Base-by-base conservation (phyloP, 192 early-diverging fungal genomes). In the Coemansia sp. region DNA sequence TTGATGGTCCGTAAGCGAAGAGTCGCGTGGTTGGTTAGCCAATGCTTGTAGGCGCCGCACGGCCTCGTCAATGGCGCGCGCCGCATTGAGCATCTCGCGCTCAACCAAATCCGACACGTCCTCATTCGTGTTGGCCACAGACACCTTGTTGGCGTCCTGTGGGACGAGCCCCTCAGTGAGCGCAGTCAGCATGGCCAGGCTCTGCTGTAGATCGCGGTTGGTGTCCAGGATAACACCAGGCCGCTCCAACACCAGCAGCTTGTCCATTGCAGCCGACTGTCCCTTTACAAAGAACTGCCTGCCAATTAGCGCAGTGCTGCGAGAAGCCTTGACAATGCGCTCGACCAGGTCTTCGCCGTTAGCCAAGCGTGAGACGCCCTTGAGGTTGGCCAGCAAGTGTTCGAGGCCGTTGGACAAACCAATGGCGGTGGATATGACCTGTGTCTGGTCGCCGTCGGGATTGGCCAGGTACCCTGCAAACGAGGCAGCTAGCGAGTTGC, bases 101-200 rank as follows among this genome's bases (percentile, higher is more conserved):
- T 99, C 97, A 29, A 99, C 96, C 56, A 93, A 78, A 69, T 96
- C 92, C 18, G 90, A 92, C 30, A 99, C 73, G 74, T 98, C 93
- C n/a, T 86, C 91, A 66, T 68, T 80, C 20, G 87, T 74, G 45
- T 64, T 75, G 50, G 68, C 59, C 7, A 78, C 81, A 7, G 81
- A 75, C 47, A 75, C 68, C 43, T 67, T 84, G 58, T 83, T 65
- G 10, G 68, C 79, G 24, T 86, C 86, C 20, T 85, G 83, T 12
- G 86, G 77, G 5, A 91, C 88, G 35, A 98, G 78, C 45, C 89
- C 85, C 70, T 98, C 95, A 3, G 91, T 85, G 34, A 93, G 70
- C 38, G 86, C 86, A 18, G 90, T 90, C 66, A 95, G 80, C 44
- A 86, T 83, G 61, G 85, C 86, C 56, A 97, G 71, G 18, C 87